Evolutionary conservation across 768 basidiomycete species (phyloP).

Genomic region (Sistotremastrum niveocremeum): DNA sequence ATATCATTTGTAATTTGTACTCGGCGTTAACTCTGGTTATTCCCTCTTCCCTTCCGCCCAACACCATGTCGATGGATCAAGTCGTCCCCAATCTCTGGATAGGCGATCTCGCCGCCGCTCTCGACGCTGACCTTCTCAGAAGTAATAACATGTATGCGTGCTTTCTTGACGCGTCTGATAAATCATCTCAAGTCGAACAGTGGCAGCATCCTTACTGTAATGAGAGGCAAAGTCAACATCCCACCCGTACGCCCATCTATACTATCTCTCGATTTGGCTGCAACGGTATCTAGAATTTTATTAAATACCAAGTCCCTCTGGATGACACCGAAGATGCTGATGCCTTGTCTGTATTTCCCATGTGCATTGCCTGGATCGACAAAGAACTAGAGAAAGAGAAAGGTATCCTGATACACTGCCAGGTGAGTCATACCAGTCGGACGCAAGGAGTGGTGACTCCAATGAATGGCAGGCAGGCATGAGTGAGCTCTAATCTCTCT

Average conservation of each 20-base stretch:
- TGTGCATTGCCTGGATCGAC: conserved; percentile 74
- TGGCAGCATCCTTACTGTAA: conserved; percentile 50
- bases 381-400: conserved; percentile 60
- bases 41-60: too few species aligned
- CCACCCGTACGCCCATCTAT: conserved; percentile 35
- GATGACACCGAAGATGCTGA: conserved; percentile 69
- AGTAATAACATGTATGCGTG: conserved; percentile 45
- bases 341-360: conserved; percentile 62
- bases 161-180: too few species aligned
- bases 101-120: conserved; percentile 62
- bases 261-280: background rate
- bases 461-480: conserved; percentile 41
- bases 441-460: background rate
- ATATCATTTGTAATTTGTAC: too few species aligned
- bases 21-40: too few species aligned
- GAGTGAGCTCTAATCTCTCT: conserved; percentile 37
- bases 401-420: conserved; percentile 81
- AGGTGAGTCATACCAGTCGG: conserved; percentile 13
- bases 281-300: conserved; percentile 45
- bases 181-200: too few species aligned
- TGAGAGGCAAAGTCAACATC: conserved; percentile 55
- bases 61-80: conserved; percentile 45
- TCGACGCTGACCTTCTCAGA: conserved; percentile 45
- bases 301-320: conserved; percentile 63
- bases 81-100: conserved; percentile 75